Conservation (phyloP, 2,329 filamentous ascomycete genomes). For the Fusarium armeniacum region DNA sequence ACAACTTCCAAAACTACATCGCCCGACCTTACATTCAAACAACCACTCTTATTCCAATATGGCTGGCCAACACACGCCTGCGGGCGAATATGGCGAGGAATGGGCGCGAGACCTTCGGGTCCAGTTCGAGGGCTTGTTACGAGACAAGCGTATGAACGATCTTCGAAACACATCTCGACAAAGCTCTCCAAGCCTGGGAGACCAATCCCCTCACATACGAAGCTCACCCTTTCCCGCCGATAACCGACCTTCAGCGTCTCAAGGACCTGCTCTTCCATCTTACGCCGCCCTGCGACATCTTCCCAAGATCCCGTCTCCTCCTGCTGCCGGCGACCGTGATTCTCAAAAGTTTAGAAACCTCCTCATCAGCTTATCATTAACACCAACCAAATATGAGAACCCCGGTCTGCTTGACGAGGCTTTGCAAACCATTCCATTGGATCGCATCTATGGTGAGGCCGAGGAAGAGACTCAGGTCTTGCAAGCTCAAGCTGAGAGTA, state of each 20-base stretch:
- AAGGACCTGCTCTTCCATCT: constrained; percentile 60
- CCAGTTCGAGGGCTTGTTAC: constrained; percentile 88
- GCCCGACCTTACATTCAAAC: constrained; percentile 3
- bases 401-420: constrained; percentile 94
- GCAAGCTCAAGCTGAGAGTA: constrained; percentile 87
- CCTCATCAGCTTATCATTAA: constrained; percentile 86
- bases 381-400: constrained; percentile 95
- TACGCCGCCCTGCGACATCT: constrained; percentile 66
- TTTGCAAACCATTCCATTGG: constrained; percentile 85
- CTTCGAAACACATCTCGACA: constrained; percentile 69
- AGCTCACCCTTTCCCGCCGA: constrained; percentile 57
- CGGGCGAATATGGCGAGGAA: constrained; percentile 72
- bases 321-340: constrained; percentile 72
- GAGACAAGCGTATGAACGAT: constrained; percentile 88
- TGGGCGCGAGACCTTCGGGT: constrained; percentile 84
- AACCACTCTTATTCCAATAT: constrained; percentile 48
- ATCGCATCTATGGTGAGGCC: constrained; percentile 92
- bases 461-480: constrained; percentile 93
- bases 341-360: constrained; percentile 85
- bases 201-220: constrained; percentile 65
- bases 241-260: constrained; percentile 63
- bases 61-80: constrained; percentile 57
- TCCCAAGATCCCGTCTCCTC: constrained; percentile 77
- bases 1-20: constrained; percentile 15
- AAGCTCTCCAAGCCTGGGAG: constrained; percentile 67